These are phyloP conservation scores for Ulvella scutata DNA, from an alignment of 139 green algal genomes.

Conservation along the genomic window DNA sequence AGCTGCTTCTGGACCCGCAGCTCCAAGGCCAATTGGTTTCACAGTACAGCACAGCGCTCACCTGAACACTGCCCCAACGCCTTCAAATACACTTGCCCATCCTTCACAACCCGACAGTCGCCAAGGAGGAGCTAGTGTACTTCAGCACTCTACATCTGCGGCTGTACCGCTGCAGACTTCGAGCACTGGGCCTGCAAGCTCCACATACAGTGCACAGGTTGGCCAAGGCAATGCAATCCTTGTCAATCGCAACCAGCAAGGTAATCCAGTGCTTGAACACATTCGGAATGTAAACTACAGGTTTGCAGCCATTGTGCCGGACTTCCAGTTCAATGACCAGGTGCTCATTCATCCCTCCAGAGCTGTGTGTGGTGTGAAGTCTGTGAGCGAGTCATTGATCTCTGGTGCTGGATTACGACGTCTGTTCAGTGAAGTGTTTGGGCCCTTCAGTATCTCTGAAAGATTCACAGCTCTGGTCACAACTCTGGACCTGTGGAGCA, in stretches of 20 bases:
- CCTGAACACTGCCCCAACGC: background rate
- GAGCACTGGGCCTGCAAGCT: no score
- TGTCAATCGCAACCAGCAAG: background rate
- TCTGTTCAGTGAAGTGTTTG: no score
- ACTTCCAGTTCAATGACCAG: slow-evolving; percentile 1
- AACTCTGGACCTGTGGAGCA: no score
- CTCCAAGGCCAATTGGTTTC: background rate
- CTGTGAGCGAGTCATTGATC: no score
- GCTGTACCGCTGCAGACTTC: background rate
- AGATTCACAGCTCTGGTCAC: no score
- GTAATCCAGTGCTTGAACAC: background rate
- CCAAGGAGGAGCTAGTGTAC: background rate
- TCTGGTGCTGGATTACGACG: no score
- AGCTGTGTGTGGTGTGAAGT: no score
- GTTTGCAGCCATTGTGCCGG: background rate
- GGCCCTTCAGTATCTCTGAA: no score
- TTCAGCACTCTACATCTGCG: background rate
- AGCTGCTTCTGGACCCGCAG: background rate
- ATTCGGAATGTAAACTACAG: slow-evolving; percentile 2
- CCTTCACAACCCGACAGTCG: background rate
- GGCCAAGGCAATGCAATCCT: background rate
- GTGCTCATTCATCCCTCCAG: no score
- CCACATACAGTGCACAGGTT: background rate
- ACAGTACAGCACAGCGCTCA: background rate
- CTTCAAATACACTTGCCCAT: background rate